These are phyloP conservation scores for Metarhizium robertsii DNA, from an alignment of 2,329 filamentous ascomycete species.

Conservation along the genomic window DNA sequence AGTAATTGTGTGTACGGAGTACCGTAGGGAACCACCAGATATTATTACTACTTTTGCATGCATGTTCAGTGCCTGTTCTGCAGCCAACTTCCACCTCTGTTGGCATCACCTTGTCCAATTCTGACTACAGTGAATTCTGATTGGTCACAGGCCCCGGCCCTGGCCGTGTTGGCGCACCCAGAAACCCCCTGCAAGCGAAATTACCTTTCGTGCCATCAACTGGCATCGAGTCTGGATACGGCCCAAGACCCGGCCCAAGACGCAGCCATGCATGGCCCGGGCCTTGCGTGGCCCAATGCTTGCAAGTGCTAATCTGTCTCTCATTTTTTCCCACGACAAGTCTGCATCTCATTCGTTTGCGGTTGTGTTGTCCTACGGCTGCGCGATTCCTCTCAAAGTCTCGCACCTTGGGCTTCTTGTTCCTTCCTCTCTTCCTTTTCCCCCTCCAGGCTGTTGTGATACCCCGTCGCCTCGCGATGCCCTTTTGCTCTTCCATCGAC, in stretches of 20 bases:
- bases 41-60: no score
- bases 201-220: slow-evolving; percentile 6
- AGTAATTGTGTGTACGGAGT: no score
- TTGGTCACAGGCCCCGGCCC: background rate
- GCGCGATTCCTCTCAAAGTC: background rate
- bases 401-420: background rate
- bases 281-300: background rate
- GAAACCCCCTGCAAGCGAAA: slow-evolving; percentile 12
- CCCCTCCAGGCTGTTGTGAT: background rate
- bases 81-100: no score
- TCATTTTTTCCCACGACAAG: background rate
- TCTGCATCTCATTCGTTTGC: no score
- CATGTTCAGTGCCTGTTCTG: no score
- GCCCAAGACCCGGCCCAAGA: background rate
- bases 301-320: background rate
- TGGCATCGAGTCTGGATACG: background rate
- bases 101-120: background rate
- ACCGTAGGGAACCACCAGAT: no score
- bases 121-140: background rate
- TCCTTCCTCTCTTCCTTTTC: background rate
- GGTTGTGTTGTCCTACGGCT: background rate
- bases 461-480: slow-evolving; percentile 11
- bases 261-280: background rate
- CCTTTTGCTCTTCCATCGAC: slow-evolving; percentile 4
- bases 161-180: background rate